phyloP scores from a whole-genome alignment of 148 eudicot genomes.

The Talinum fruticosum region DNA sequence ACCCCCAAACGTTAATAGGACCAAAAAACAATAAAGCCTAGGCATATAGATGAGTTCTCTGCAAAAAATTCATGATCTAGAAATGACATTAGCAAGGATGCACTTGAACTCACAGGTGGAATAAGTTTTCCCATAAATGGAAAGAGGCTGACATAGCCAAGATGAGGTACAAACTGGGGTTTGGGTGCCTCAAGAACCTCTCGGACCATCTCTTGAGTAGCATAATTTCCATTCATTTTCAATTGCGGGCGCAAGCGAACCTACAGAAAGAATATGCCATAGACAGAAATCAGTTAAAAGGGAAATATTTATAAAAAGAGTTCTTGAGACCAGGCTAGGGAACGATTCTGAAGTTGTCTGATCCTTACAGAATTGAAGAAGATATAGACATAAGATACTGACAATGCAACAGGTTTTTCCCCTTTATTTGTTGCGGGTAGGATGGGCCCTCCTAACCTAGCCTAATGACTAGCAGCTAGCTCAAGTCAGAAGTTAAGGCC shows the following conservation, averaged over 20 bases:
- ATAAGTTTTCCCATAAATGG: conserved; percentile 81
- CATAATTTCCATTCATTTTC: conserved; percentile 48
- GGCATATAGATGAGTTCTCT: neutral
- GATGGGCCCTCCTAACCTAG: no score
- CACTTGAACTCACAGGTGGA: conserved; percentile 71
- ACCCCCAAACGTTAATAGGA: no score
- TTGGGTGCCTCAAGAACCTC: conserved; percentile 71
- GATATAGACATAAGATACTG: neutral
- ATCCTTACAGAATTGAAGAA: neutral
- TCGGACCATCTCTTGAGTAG: conserved; percentile 66
- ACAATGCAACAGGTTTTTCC: no score
- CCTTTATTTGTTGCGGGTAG: no score
- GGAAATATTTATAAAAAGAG: no score
- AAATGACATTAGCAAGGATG: conserved; percentile 1
- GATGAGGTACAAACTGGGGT: conserved; percentile 81
- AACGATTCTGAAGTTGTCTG: no score
- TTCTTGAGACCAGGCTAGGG: no score
- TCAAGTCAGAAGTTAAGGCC: no score
- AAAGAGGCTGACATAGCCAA: conserved; percentile 93
- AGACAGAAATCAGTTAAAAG: neutral
- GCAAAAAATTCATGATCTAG: neutral
- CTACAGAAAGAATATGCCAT: conserved; percentile 27
- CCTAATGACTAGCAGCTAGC: no score
- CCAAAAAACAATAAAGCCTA: no score
- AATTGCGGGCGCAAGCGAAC: conserved; percentile 70